Evolutionary conservation across 169 alveolate species (phyloP).

Genomic region (Theileria orientalis): DNA sequence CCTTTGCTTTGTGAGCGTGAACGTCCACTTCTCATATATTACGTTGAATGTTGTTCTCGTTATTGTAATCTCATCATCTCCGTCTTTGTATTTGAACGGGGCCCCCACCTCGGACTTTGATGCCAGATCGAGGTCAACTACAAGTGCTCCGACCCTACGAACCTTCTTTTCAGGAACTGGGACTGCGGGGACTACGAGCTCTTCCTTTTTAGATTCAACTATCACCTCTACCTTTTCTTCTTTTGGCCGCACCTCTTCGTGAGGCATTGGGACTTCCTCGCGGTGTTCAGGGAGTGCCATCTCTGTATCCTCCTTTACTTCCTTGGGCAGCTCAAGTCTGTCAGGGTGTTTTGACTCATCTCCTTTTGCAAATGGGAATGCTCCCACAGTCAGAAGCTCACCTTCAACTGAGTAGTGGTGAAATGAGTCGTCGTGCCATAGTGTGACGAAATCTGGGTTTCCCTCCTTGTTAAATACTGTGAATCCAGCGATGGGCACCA

Average conservation of each 20-base stretch:
- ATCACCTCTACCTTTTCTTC: not conserved
- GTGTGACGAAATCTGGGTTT: not conserved
- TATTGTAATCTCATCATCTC: not conserved
- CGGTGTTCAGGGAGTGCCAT: not conserved
- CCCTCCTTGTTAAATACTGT: not conserved
- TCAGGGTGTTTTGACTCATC: not conserved
- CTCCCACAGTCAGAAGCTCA: not conserved
- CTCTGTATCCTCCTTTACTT: not conserved
- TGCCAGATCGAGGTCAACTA: not conserved
- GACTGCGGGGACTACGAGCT: not conserved
- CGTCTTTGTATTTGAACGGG: not conserved
- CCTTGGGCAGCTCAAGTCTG: not conserved
- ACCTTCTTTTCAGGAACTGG: not conserved
- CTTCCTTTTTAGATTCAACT: not conserved
- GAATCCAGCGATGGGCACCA: not conserved
- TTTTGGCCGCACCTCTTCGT: not conserved
- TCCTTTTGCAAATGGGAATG: not conserved
- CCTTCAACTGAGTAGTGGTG: not conserved
- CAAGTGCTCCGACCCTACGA: not conserved
- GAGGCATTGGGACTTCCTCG: not conserved
- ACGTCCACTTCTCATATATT: not conserved
- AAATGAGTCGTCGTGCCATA: not conserved
- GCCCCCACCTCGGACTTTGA: not conserved
- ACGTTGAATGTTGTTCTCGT: not conserved
- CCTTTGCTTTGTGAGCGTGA: not conserved